Evolutionary conservation across 768 basidiomycete genomes (phyloP).

Genomic region (Rhizopogon vinicolor): DNA sequence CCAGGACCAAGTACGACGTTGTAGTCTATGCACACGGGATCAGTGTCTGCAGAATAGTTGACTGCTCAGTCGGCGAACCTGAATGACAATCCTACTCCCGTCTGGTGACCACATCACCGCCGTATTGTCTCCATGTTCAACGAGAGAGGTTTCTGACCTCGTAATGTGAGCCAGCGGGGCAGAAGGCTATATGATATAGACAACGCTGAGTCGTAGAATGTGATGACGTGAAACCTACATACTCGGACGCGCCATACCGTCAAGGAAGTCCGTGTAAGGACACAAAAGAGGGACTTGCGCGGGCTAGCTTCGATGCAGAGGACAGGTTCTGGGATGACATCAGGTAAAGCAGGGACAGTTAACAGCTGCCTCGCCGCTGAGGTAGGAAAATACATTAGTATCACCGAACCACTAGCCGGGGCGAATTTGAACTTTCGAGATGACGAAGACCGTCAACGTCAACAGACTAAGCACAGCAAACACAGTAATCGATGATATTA

Average conservation of each 20-base stretch:
- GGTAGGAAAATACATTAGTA: conserved; percentile 80
- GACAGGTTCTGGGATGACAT: conserved; percentile 52
- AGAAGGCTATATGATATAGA: conserved; percentile 48
- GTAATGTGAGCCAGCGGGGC: conserved; percentile 68
- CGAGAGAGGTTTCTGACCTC: conserved; percentile 71
- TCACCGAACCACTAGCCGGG: background rate
- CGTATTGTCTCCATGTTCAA: conserved; percentile 80
- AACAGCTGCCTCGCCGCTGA: conserved; percentile 72
- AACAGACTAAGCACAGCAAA: background rate
- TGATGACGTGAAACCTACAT: conserved; percentile 22
- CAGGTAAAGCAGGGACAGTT: conserved; percentile 63
- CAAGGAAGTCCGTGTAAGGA: conserved; percentile 65
- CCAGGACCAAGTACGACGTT: conserved; percentile 72
- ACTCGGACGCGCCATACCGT: conserved; percentile 83
- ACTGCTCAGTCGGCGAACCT: conserved; percentile 42
- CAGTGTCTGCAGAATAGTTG: background rate
- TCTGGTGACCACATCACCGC: conserved; percentile 81
- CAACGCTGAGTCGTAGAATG: background rate
- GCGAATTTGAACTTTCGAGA: background rate
- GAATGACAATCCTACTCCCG: conserved; percentile 71
- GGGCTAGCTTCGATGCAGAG: conserved; percentile 61
- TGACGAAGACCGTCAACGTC: background rate
- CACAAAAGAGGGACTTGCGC: conserved; percentile 73
- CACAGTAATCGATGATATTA: background rate
- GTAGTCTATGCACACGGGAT: conserved; percentile 52